Evolutionary conservation across 164 flowering plant genomes (phyloP), one percentile per base, ranked within the genome.

Genomic region (Warburgia ugandensis): DNA sequence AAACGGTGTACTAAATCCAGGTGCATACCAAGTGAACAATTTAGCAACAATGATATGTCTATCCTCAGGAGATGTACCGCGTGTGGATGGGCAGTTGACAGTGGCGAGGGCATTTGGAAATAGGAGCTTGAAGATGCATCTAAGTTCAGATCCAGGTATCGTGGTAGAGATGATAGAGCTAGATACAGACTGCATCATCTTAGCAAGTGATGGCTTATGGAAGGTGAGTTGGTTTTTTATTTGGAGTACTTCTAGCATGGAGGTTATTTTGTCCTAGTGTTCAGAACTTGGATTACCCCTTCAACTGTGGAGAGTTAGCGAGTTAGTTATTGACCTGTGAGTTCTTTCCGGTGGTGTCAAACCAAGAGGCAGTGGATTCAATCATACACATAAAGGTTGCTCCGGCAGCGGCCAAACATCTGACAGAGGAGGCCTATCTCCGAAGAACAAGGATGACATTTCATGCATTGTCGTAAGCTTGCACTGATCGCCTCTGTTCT

Each of bases 101-200:
- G 90, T 89, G 52, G 83, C 99, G 33, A 74, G 99, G 63, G 96
- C 97, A 14, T 94, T 94, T 69, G 99, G 99, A n/a, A 97, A 94
- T 59, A 81, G 71, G 68, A 79, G 83, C 68, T 64, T 94, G 69
- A 94, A 94, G 63, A 54, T 33, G 25, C 99, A 94, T 58, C 73
- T 89, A 7, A 89, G 92, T 61, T 83, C 99, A 13, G 97, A 94
- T 32, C 99, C 99, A 12, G 65, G 89, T 65, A 80, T 89, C 2
- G 33, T 14, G 0, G 65, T 70, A 32, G 81, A 74, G 55, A 47
- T 52, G 28, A 66, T 94, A 29, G 84, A 78, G 43, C 78, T 69
- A 25, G 77, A 73, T 36, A 69, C 88, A 2, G 92, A 94, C 53
- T 86, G 79, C 42, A 10, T 77, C 38, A 78, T 94, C 42, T 68